Percentiles rank a stretch among this genome's conserved stretches.
Evolutionary conservation across 2,329 filamentous ascomycete genomes (phyloP).

Genomic region (Trichoderma afroharzianum): DNA sequence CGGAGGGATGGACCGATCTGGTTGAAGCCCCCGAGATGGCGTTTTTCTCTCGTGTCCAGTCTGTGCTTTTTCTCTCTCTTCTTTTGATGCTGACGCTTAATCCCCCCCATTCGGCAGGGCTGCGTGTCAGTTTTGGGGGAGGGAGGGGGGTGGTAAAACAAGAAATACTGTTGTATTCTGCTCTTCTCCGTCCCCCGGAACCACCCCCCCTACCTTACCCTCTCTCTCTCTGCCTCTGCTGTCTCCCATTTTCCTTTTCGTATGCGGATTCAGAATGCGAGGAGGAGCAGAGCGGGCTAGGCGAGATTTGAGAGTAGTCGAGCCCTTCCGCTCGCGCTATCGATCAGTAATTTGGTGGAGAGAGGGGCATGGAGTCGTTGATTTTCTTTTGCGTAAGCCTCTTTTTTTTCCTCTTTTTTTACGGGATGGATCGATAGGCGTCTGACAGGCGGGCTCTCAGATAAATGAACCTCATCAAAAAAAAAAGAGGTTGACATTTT

Average conservation of each 20-base stretch:
- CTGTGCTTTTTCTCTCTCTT: neutral
- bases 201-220: neutral
- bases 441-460: constrained; percentile 2
- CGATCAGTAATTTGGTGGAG: neutral
- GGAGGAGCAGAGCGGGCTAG: neutral
- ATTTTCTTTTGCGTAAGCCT: neutral
- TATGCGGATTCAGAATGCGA: neutral
- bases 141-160: neutral
- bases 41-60: neutral
- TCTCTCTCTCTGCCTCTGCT: neutral
- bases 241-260: neutral
- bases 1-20: constrained; percentile 16
- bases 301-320: neutral
- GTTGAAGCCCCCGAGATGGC: constrained; percentile 14
- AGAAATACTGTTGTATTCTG: neutral
- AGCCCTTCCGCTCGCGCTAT: neutral
- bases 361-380: neutral
- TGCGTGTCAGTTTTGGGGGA: constrained; percentile 4
- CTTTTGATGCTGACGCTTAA: neutral
- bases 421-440: constrained; percentile 15
- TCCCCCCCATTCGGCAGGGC: neutral
- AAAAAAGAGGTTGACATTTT: neutral
- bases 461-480: neutral
- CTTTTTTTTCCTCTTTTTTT: neutral
- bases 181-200: neutral